A percentile compares a stretch with the other conserved stretches of the same genome.
phyloP scores from a whole-genome alignment of 2,329 filamentous ascomycete genomes.

The Myotisia sp. region DNA sequence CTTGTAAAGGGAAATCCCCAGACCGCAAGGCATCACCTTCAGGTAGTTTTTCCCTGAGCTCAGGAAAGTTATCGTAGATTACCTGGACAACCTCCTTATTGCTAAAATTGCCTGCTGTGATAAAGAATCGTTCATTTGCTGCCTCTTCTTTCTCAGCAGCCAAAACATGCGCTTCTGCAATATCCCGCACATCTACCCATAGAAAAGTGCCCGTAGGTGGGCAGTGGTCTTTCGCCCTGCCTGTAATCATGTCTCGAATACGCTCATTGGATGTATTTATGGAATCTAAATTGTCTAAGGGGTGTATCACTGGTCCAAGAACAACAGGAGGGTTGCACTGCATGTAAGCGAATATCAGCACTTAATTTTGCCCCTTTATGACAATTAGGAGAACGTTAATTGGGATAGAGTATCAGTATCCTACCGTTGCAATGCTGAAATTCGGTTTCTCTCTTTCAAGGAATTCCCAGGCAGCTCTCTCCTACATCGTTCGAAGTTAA shows the following conservation, averaged over 20 bases:
- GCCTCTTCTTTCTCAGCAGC: slow-evolving; percentile 34
- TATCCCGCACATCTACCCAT: slow-evolving; percentile 41
- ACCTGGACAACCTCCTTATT: slow-evolving; percentile 31
- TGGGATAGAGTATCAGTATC: not conserved
- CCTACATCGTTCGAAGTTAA: slow-evolving; percentile 17
- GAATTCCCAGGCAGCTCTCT: slow-evolving; percentile 53
- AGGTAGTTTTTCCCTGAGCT: slow-evolving; percentile 30
- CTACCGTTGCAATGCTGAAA: slow-evolving; percentile 47
- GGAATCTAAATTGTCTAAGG: slow-evolving; percentile 46
- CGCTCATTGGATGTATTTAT: slow-evolving; percentile 62
- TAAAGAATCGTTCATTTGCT: slow-evolving; percentile 33
- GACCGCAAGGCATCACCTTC: slow-evolving; percentile 17
- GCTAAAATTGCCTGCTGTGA: slow-evolving; percentile 27
- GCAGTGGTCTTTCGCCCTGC: slow-evolving; percentile 42
- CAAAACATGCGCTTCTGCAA: slow-evolving; percentile 35
- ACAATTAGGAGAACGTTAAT: not conserved
- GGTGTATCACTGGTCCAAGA: slow-evolving; percentile 50
- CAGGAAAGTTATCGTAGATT: slow-evolving; percentile 30
- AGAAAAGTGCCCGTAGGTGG: slow-evolving; percentile 44
- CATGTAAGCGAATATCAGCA: not conserved
- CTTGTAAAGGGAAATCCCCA: slow-evolving; percentile 19
- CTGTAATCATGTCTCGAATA: slow-evolving; percentile 49
- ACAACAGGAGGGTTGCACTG: slow-evolving; percentile 43
- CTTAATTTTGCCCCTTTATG: not conserved
- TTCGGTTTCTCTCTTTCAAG: slow-evolving; percentile 40